Evolutionary conservation across 768 basidiomycete species (phyloP).

Genomic region (Rossbeevera mucosa): DNA sequence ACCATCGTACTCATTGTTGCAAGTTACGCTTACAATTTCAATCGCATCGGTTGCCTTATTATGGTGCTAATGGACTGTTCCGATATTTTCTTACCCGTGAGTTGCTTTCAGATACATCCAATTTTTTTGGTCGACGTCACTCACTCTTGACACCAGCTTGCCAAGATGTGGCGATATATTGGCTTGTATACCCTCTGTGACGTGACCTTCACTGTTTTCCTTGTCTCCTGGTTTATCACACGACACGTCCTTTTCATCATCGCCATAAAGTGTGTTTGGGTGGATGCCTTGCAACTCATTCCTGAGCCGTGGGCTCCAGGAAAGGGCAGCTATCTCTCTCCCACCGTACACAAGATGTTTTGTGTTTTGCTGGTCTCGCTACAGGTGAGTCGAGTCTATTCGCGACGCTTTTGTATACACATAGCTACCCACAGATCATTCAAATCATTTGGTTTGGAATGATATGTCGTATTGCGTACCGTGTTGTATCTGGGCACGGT

Average conservation of each 20-base stretch:
- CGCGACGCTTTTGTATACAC: background rate
- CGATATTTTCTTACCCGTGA: conserved; percentile 87
- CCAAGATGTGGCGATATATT: conserved; percentile 94
- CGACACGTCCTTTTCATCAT: conserved; percentile 78
- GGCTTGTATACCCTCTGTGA: conserved; percentile 63
- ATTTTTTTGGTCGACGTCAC: background rate
- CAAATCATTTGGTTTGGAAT: conserved; percentile 83
- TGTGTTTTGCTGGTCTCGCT: conserved; percentile 49
- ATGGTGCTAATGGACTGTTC: conserved; percentile 93
- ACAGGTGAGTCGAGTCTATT: conserved; percentile 42
- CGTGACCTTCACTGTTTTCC: conserved; percentile 70
- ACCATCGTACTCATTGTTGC: conserved; percentile 71
- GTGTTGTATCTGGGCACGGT: conserved; percentile 66
- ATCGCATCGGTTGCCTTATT: conserved; percentile 83
- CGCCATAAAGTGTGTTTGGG: conserved; percentile 58
- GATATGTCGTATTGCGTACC: conserved; percentile 80
- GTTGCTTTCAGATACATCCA: conserved; percentile 27
- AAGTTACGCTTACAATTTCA: conserved; percentile 82
- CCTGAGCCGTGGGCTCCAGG: conserved; percentile 55
- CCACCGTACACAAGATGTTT: conserved; percentile 44
- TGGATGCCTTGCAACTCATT: conserved; percentile 48
- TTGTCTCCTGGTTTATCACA: conserved; percentile 87
- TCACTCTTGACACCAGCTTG: conserved; percentile 48
- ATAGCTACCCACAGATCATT: conserved; percentile 44
- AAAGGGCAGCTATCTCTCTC: conserved; percentile 53